Base-by-base conservation (phyloP, 2,329 filamentous ascomycete species). In the Talaromyces sp. region DNA sequence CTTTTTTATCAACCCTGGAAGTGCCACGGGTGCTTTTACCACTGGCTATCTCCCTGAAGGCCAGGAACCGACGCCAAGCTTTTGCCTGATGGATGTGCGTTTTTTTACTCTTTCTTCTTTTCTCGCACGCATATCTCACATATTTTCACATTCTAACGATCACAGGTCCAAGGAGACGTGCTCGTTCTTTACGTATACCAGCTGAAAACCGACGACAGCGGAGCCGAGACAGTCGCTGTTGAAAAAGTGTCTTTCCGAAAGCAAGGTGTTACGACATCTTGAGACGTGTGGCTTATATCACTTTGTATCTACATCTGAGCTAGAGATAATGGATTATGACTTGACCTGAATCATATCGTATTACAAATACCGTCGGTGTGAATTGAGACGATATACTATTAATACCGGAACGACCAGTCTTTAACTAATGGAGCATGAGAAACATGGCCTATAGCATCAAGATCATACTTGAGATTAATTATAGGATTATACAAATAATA, bases 61-160 rank as follows among this genome's bases (percentile, higher is more conserved):
- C 32, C 84, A 90, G 71, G 89, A 93, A 59, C 89, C 89, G 26
- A 88, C 87, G 60, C 93, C 93, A 27, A 96, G 92, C 73, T 97
- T 98, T 77, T 96, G 95, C 71, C 78, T 98, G 75, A 97, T 98
- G 93, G 93, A 98, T 84, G 93, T 97, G 76, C 80, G 91, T 88
- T 29, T 52, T 29, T 27, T 21, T 55, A n/a, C 21, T n/a, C 8
- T 17, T 21, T 21, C 35, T n/a, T 46, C 59, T 53, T 19, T 14
- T 24, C 27, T 53, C 65, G 62, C 5, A 46, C 9, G 2, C n/a
- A 24, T 11, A n/a, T 46, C 49, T 27, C 26, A 27, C 6, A 27
- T 27, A 38, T 38, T 17, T 11, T 38, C 10, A 19, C 21, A 46
- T 46, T 67, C 56, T 58, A 31, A 58, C 21, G 26, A 27, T 46